phyloP scores from a whole-genome alignment of 306 rosid genomes.

The Castanea mollissima region DNA sequence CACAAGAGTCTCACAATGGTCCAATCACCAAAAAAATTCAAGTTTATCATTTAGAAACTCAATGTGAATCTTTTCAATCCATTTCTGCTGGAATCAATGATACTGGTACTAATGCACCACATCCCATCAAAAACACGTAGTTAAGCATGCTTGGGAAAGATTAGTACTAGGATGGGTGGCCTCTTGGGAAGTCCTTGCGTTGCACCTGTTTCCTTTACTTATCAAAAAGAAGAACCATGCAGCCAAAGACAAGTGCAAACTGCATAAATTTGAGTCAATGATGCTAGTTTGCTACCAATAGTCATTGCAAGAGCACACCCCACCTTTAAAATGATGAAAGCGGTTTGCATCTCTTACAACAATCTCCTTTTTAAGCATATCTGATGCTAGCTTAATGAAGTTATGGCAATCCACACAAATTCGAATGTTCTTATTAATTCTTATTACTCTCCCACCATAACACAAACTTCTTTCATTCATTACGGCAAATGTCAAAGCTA shows the following conservation, averaged over 20 bases:
- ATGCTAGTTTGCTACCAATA: constrained; percentile 53
- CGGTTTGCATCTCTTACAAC: constrained; percentile 88
- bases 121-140: too few relatives aligned
- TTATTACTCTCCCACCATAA: constrained; percentile 35
- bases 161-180: too few relatives aligned
- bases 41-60: not conserved
- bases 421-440: constrained; percentile 86
- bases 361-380: constrained; percentile 58
- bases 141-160: too few relatives aligned
- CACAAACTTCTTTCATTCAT: constrained; percentile 52
- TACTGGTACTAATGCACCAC: too few relatives aligned
- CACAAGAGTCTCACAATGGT: not conserved
- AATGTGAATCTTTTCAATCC: not conserved
- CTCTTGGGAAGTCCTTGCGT: too few relatives aligned
- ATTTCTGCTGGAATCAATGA: too few relatives aligned
- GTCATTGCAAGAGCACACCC: constrained; percentile 75
- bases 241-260: not conserved
- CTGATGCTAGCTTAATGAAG: constrained; percentile 82
- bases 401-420: constrained; percentile 90
- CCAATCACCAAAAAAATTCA: not conserved
- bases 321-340: constrained; percentile 71
- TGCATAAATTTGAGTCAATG: not conserved
- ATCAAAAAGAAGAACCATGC: not conserved
- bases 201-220: too few relatives aligned
- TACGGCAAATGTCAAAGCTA: constrained; percentile 72